Base-by-base conservation (phyloP, 1,284 basidiomycete species). In the Stereum hirsutum region DNA sequence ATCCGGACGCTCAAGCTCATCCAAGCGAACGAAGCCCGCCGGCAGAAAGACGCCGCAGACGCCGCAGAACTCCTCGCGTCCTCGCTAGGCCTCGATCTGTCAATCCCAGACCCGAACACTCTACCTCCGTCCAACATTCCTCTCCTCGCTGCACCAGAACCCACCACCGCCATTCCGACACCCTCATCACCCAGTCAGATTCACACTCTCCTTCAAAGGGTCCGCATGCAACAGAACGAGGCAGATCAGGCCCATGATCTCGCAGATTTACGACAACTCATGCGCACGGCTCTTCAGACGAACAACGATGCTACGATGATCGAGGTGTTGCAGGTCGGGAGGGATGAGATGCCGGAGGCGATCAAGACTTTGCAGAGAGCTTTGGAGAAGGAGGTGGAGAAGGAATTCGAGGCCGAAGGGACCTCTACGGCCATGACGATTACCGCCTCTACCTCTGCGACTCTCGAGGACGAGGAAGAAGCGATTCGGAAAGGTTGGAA, bases 301-400 rank as follows among this genome's bases (percentile, higher is more conserved):
- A 70, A 68, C 34, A 78, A 62, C 53, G 85, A 89, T 52, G 71
- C 66, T 12, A 74, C 77, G 50, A 77, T 89, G 68, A 61, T 84
- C 25, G 63, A 69, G 28, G 66, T 79, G 7, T 62, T 88, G 45
- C 77, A 82, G 50, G 70, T 85, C 17, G 70, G 71, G 27, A 66
- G 72, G 47, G 72, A 76, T 37, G 81, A 88, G 58, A 81, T 87
- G 67, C 80, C 81, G 0, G 86, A 89, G 57, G 84, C 84, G 15
- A 75, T 86, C 55, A 85, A 85, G 63, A 81, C 85, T 4, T 67
- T 89, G 12, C 81, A 85, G 58, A 63, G 85, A 21, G 78, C 76
- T 17, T 62, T 86, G 27, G 80, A 85, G 60, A 54, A 56, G 15
- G 66, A 72, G 46, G 58, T 69, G 19, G 69, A 69, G 44, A 57